phyloP scores from a whole-genome alignment of 1,139 yeast genomes.

The Scheffersomyces quercinus region DNA sequence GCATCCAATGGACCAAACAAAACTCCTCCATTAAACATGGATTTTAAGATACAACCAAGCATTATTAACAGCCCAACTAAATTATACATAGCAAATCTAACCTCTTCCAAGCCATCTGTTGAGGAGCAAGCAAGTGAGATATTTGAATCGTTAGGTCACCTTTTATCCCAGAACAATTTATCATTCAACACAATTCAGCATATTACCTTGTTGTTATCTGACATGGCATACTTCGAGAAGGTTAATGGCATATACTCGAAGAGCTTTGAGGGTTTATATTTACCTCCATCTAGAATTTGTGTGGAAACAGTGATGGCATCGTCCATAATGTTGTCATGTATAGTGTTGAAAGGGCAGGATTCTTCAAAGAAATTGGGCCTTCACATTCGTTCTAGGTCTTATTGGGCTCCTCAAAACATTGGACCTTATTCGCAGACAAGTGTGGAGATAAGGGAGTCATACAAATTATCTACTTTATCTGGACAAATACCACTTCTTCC shows the following conservation, averaged over 20 bases:
- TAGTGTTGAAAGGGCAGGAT: constrained; percentile 32
- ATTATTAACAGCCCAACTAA: constrained; percentile 18
- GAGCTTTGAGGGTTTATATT: constrained; percentile 53
- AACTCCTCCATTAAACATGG: neutral
- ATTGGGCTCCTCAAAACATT: constrained; percentile 98
- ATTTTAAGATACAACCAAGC: neutral
- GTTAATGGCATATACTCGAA: constrained; percentile 62
- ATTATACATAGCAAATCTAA: constrained; percentile 54
- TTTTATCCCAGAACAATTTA: constrained; percentile 27
- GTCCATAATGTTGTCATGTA: constrained; percentile 60
- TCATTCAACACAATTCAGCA: constrained; percentile 50
- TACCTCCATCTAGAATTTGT: constrained; percentile 90
- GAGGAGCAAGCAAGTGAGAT: constrained; percentile 50
- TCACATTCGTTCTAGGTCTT: constrained; percentile 88
- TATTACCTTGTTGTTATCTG: constrained; percentile 58
- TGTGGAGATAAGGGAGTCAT: constrained; percentile 33
- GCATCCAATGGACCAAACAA: neutral
- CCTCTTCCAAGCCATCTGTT: constrained; percentile 25
- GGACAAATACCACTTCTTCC: constrained; percentile 94
- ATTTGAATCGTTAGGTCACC: constrained; percentile 39
- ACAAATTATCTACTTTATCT: constrained; percentile 61
- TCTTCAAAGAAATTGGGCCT: constrained; percentile 55
- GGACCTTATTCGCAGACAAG: constrained; percentile 95
- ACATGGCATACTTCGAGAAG: constrained; percentile 62
- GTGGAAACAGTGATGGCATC: constrained; percentile 57